These are phyloP conservation scores for Carex scoparia DNA, from an alignment of 176 grass and related monocot genomes.

Conservation along the genomic window DNA sequence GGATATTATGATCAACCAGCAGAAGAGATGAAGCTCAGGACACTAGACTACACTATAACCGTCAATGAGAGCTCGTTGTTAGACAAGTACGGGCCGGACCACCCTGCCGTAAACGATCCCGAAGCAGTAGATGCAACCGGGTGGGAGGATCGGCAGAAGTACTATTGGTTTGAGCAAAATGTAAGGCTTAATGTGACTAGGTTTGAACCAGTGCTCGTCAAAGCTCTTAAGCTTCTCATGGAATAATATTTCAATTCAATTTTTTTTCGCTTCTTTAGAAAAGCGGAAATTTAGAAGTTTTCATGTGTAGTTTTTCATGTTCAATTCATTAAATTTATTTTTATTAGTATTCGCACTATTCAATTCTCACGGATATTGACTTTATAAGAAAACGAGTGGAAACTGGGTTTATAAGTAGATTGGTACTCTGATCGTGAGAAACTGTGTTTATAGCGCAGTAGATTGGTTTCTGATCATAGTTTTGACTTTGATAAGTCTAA, in stretches of 20 bases:
- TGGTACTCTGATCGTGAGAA: too few relatives aligned
- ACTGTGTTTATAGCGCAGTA: too few relatives aligned
- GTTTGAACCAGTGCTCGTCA: constrained; percentile 27
- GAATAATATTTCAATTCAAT: not conserved
- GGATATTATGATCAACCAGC: constrained; percentile 47
- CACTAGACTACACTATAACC: constrained; percentile 58
- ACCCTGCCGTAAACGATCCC: constrained; percentile 49
- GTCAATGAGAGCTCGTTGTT: constrained; percentile 55
- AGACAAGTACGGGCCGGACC: constrained; percentile 40
- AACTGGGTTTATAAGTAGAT: too few relatives aligned
- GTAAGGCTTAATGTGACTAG: constrained; percentile 46
- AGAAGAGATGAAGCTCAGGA: constrained; percentile 42
- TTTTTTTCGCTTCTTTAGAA: too few relatives aligned
- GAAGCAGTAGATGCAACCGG: constrained; percentile 43
- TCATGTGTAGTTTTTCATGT: too few relatives aligned
- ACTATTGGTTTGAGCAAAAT: constrained; percentile 57
- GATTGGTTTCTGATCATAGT: too few relatives aligned
- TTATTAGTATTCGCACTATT: too few relatives aligned
- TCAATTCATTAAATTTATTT: too few relatives aligned
- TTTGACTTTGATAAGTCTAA: too few relatives aligned
- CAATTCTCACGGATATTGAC: too few relatives aligned
- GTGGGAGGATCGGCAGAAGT: constrained; percentile 40
- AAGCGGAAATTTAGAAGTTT: too few relatives aligned
- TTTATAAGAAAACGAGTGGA: too few relatives aligned
- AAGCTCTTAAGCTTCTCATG: constrained; percentile 17